phyloP scores from a whole-genome alignment of 306 rosid genomes.

The Acacia confusa region DNA sequence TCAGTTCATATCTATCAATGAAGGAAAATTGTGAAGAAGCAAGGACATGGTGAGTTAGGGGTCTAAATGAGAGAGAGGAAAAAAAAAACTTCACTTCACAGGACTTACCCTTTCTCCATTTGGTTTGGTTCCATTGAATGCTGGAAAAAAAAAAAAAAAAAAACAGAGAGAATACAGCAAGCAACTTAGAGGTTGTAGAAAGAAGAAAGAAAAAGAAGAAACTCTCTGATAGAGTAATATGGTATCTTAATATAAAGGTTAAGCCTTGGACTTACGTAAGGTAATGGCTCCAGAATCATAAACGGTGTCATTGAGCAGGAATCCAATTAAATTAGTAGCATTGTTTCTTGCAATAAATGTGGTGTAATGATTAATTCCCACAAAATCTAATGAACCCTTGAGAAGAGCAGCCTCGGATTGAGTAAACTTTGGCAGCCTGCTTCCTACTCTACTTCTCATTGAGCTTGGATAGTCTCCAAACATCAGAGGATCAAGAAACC shows the following conservation, averaged over 20 bases:
- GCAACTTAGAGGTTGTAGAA: conserved; percentile 32
- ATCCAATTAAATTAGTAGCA: conserved; percentile 33
- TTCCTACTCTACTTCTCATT: conserved; percentile 76
- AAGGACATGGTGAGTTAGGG: background rate
- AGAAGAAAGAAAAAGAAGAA: conserved; percentile 39
- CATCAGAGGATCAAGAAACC: conserved; percentile 88
- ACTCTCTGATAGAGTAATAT: background rate
- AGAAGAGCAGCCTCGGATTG: conserved; percentile 53
- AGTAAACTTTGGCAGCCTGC: conserved; percentile 71
- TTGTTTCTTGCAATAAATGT: conserved; percentile 61
- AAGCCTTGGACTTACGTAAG: conserved; percentile 61
- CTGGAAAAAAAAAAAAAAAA: conserved; percentile 41
- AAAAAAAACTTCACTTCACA: background rate
- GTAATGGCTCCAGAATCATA: conserved; percentile 74
- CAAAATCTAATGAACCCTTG: conserved; percentile 84
- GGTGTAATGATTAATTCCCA: conserved; percentile 95
- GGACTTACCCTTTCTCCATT: conserved; percentile 71
- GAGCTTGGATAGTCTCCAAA: conserved; percentile 90
- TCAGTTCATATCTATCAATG: background rate
- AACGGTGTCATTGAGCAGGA: conserved; percentile 45
- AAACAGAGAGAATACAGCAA: conserved; percentile 11
- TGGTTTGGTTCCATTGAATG: conserved; percentile 61
- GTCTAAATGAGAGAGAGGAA: background rate
- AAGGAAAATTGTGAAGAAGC: background rate
- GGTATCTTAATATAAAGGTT: background rate